Evolutionary conservation across 2,329 filamentous ascomycete species (phyloP).

Genomic region (Penicillium sp.): DNA sequence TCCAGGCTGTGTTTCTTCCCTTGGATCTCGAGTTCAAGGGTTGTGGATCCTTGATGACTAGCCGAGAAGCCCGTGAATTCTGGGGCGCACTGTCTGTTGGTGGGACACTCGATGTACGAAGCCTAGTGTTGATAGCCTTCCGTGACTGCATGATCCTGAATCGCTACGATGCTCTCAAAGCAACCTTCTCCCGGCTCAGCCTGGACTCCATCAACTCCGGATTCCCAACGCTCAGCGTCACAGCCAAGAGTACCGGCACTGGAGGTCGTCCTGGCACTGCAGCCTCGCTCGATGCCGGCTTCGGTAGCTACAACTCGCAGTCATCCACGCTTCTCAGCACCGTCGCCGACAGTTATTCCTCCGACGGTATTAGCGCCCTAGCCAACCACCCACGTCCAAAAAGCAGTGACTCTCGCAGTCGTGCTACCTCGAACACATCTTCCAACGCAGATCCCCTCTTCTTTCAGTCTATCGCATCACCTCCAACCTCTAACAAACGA

Average conservation of each 20-base stretch:
- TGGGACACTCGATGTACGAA: constrained; percentile 76
- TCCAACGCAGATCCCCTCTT: constrained; percentile 47
- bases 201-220: constrained; percentile 70
- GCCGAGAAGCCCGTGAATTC: constrained; percentile 80
- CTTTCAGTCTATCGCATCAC: constrained; percentile 45
- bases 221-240: constrained; percentile 45
- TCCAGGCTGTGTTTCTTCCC: constrained; percentile 92
- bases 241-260: constrained; percentile 45
- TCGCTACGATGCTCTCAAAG: constrained; percentile 83
- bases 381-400: constrained; percentile 17
- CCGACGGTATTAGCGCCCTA: constrained; percentile 49
- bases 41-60: constrained; percentile 72
- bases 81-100: constrained; percentile 65
- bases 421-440: constrained; percentile 83
- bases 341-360: constrained; percentile 52
- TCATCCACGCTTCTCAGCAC: constrained; percentile 76
- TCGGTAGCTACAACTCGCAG: constrained; percentile 78
- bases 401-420: constrained; percentile 55
- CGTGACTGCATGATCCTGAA: constrained; percentile 86
- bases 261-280: constrained; percentile 68
- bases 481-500: constrained; percentile 29
- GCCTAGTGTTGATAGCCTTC: constrained; percentile 83
- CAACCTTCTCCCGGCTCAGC: constrained; percentile 83
- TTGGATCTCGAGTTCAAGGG: constrained; percentile 92
- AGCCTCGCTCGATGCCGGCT: constrained; percentile 69